phyloP scores from a whole-genome alignment of 129 eudicot species.

The Ambrosia artemisiifolia region DNA sequence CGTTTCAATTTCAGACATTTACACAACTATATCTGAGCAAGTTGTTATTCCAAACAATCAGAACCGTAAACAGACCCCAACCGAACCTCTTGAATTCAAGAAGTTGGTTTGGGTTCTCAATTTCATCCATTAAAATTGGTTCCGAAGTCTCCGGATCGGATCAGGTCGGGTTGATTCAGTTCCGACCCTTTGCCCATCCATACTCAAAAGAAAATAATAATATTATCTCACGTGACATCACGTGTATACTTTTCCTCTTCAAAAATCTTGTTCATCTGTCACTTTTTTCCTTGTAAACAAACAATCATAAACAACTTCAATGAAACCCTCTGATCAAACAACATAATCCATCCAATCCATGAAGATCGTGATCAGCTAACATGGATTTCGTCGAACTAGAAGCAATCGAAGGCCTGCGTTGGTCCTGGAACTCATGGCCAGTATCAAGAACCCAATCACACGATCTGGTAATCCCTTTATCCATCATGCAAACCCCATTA shows the following conservation, averaged over 20 bases:
- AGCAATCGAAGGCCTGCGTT: slow-evolving; percentile 87
- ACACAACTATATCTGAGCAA: no score
- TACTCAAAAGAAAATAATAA: background rate
- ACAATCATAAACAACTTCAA: slow-evolving; percentile 5
- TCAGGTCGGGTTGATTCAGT: no score
- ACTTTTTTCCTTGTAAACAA: background rate
- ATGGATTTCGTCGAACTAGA: slow-evolving; percentile 93
- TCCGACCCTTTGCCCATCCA: no score
- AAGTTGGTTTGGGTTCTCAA: no score
- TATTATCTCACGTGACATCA: slow-evolving; percentile 23
- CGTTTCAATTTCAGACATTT: no score
- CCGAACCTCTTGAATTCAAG: no score
- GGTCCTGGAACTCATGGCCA: slow-evolving; percentile 99
- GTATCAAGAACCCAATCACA: slow-evolving; percentile 47
- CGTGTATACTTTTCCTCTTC: slow-evolving; percentile 25
- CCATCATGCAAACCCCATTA: slow-evolving; percentile 87
- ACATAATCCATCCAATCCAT: background rate
- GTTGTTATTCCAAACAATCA: no score
- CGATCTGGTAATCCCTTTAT: slow-evolving; percentile 66
- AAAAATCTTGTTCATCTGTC: slow-evolving; percentile 15
- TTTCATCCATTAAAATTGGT: no score
- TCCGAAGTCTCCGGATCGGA: no score
- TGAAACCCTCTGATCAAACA: slow-evolving; percentile 24
- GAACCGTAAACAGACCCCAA: no score
- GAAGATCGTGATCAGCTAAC: background rate